Evolutionary conservation across 1,284 basidiomycete genomes (phyloP).

Genomic region (Marasmius sp.): DNA sequence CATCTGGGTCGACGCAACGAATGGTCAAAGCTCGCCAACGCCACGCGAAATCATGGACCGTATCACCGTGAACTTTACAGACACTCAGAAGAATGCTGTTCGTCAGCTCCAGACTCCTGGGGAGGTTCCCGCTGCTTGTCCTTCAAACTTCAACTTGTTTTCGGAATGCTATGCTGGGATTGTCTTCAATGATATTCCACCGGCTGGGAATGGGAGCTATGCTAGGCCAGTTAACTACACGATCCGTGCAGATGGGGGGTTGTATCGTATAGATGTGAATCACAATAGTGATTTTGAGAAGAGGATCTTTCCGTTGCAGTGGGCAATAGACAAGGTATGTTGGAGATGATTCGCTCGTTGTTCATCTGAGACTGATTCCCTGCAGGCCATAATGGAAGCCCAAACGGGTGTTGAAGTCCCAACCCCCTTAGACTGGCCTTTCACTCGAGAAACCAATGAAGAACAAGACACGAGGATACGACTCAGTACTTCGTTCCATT

Average conservation of each 20-base stretch:
- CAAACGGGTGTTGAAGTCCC: slow-evolving; percentile 51
- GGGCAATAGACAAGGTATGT: slow-evolving; percentile 70
- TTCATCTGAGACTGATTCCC: slow-evolving; percentile 3
- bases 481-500: slow-evolving; percentile 43
- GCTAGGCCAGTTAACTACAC: slow-evolving; percentile 63
- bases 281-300: slow-evolving; percentile 72
- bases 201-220: slow-evolving; percentile 27
- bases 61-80: slow-evolving; percentile 50
- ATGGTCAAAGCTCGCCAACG: slow-evolving; percentile 47
- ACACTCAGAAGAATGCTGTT: slow-evolving; percentile 43
- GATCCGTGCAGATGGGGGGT: slow-evolving; percentile 64
- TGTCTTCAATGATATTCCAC: slow-evolving; percentile 62
- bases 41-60: slow-evolving; percentile 58
- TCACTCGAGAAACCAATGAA: slow-evolving; percentile 64
- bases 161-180: slow-evolving; percentile 74
- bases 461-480: slow-evolving; percentile 55
- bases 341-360: background rate
- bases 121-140: slow-evolving; percentile 60
- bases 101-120: slow-evolving; percentile 44
- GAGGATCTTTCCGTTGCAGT: slow-evolving; percentile 71
- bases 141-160: slow-evolving; percentile 70
- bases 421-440: slow-evolving; percentile 71
- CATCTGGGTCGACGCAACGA: slow-evolving; percentile 65
- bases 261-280: slow-evolving; percentile 63
- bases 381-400: slow-evolving; percentile 67